Percentiles rank a stretch among this genome's conserved stretches.
Evolutionary conservation across 768 basidiomycete genomes (phyloP).

Genomic region (Arthromyces matolae): DNA sequence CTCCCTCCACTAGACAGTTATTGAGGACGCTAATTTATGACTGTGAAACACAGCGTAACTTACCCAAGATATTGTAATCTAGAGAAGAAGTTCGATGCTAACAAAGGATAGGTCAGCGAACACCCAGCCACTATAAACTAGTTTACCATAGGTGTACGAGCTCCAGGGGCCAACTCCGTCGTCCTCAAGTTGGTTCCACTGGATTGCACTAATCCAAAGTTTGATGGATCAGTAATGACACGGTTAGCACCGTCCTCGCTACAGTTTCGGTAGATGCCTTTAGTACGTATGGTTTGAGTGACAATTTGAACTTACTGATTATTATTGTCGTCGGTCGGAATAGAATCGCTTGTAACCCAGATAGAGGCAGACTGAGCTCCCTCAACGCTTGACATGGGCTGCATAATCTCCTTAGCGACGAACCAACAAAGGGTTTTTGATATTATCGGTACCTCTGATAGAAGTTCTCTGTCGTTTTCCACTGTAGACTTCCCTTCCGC

Average conservation of each 20-base stretch:
- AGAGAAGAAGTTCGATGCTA: constrained; percentile 52
- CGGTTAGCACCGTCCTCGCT: constrained; percentile 53
- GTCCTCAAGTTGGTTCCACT: constrained; percentile 46
- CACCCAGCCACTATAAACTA: neutral
- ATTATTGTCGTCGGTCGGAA: constrained; percentile 57
- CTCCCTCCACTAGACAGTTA: constrained; percentile 42
- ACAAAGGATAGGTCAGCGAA: constrained; percentile 10
- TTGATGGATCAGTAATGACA: constrained; percentile 31
- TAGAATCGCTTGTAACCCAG: constrained; percentile 46
- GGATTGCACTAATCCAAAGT: constrained; percentile 41
- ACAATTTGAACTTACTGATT: constrained; percentile 25
- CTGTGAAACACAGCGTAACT: constrained; percentile 10
- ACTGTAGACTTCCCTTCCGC: constrained; percentile 38
- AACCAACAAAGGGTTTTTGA: neutral
- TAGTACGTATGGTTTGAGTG: neutral
- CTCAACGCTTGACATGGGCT: constrained; percentile 33
- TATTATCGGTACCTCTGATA: constrained; percentile 26
- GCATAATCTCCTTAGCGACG: neutral
- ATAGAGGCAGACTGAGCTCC: constrained; percentile 36
- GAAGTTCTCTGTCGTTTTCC: constrained; percentile 30
- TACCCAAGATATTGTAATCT: constrained; percentile 60
- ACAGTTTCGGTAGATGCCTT: constrained; percentile 23
- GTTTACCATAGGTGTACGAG: constrained; percentile 45
- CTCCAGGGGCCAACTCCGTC: constrained; percentile 55
- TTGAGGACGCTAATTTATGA: neutral